These are phyloP conservation scores for Trichaptum fuscoviolaceum DNA, from an alignment of 768 basidiomycete species.

Conservation along the genomic window DNA sequence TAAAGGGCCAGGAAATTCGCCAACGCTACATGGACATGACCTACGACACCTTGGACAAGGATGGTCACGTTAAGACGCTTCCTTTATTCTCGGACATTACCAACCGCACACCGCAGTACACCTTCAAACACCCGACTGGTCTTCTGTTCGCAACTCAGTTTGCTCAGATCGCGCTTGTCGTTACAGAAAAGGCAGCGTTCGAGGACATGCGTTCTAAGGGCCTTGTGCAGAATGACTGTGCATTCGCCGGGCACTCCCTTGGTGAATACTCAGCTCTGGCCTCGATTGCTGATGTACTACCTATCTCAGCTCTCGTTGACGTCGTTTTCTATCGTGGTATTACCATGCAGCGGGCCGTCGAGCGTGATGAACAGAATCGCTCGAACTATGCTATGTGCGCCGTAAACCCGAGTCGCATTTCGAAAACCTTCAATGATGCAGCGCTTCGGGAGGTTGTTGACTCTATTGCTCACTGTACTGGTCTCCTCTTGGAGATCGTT, in stretches of 20 bases:
- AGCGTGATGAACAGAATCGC: constrained; percentile 87
- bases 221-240: constrained; percentile 85
- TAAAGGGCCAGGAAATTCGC: constrained; percentile 97
- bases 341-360: constrained; percentile 99
- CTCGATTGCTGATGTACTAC: constrained; percentile 94
- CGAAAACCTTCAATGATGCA: constrained; percentile 88
- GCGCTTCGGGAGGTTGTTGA: constrained; percentile 98
- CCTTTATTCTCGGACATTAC: constrained; percentile 96
- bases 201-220: constrained; percentile 98
- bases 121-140: constrained; percentile 96
- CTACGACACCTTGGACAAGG: constrained; percentile 95
- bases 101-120: constrained; percentile 90
- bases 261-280: constrained; percentile 99
- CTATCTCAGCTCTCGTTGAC: constrained; percentile 92
- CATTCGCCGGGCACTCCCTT: constrained; percentile 96
- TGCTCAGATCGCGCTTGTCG: constrained; percentile 96
- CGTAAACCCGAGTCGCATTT: constrained; percentile 95
- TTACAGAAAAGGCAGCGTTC: constrained; percentile 97
- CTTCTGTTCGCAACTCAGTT: constrained; percentile 97
- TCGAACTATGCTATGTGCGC: constrained; percentile 99
- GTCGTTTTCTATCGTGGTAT: constrained; percentile 99
- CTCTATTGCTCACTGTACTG: constrained; percentile 69
- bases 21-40: constrained; percentile 99
- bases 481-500: constrained; percentile 91
- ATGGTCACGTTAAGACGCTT: constrained; percentile 91